Conservation (phyloP, 768 basidiomycete species). For the Tephrocybe sp. region DNA sequence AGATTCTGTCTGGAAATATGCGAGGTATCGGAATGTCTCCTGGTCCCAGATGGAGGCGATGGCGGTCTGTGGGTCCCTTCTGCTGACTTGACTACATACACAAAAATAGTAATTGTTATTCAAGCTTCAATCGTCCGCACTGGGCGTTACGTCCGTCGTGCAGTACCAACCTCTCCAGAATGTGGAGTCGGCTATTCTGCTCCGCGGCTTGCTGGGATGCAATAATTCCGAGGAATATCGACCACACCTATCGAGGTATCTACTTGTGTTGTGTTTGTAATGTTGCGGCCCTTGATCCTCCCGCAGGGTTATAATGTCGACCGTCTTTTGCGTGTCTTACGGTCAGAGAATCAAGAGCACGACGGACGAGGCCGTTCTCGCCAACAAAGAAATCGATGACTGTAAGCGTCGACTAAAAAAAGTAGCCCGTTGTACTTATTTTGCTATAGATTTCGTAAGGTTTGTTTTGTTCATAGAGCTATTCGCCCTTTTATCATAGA, state of each 20-base stretch:
- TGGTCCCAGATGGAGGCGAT: conserved; percentile 30
- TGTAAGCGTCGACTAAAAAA: neutral
- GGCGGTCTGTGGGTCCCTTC: conserved; percentile 32
- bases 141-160: conserved; percentile 7
- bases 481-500: neutral
- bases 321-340: conserved; percentile 14
- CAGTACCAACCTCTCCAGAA: conserved; percentile 13
- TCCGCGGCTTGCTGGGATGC: conserved; percentile 10
- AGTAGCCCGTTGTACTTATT: neutral
- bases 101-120: too few relatives aligned
- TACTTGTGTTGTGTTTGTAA: neutral
- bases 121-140: conserved; percentile 9
- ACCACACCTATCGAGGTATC: conserved; percentile 10
- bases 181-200: conserved; percentile 9
- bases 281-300: neutral
- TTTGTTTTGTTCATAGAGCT: neutral
- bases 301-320: conserved; percentile 12
- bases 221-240: neutral
- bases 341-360: conserved; percentile 8
- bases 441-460: conserved; percentile 1
- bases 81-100: too few relatives aligned
- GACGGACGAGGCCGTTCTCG: conserved; percentile 6
- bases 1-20: conserved; percentile 32
- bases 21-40: conserved; percentile 32
- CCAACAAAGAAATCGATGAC: conserved; percentile 2